Evolutionary conservation across 2,329 filamentous ascomycete species (phyloP).

Genomic region (Ascochyta lentis): DNA sequence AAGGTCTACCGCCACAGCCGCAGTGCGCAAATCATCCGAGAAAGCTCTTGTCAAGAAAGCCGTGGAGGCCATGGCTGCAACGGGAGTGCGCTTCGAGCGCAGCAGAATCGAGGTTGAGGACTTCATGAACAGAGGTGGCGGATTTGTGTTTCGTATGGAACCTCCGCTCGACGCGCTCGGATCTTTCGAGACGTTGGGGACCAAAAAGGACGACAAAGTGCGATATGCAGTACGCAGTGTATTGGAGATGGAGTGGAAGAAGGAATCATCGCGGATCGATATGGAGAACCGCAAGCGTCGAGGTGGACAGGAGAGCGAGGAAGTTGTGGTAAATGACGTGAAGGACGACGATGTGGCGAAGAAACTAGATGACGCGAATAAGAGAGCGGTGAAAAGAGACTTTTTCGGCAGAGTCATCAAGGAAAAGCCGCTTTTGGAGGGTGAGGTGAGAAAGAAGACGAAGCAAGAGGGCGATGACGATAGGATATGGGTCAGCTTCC

Average conservation of each 20-base stretch:
- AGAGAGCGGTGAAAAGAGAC: conserved; percentile 69
- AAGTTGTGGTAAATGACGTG: conserved; percentile 22
- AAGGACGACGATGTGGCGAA: conserved; percentile 25
- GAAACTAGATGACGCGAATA: conserved; percentile 32
- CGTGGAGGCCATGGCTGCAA: conserved; percentile 80
- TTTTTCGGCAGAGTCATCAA: conserved; percentile 82
- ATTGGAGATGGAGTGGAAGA: conserved; percentile 86
- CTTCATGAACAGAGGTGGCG: conserved; percentile 55
- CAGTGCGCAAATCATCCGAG: conserved; percentile 86
- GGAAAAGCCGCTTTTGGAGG: conserved; percentile 50
- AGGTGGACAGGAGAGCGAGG: conserved; percentile 39
- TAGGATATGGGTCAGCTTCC: conserved; percentile 84
- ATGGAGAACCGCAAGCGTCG: conserved; percentile 68
- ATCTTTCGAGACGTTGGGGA: conserved; percentile 71
- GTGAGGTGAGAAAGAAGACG: conserved; percentile 52
- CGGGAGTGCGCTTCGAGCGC: conserved; percentile 81
- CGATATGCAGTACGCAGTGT: conserved; percentile 95
- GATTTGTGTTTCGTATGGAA: conserved; percentile 93
- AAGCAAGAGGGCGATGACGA: conserved; percentile 55
- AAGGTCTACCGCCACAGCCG: conserved; percentile 67
- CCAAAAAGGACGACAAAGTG: conserved; percentile 70
- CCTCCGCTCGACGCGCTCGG: conserved; percentile 83
- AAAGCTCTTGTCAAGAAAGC: conserved; percentile 80
- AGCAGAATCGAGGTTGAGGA: conserved; percentile 77
- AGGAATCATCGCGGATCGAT: conserved; percentile 71